phyloP scores from a whole-genome alignment of 2,329 filamentous ascomycete species.

The Neofusicoccum cordaticola region DNA sequence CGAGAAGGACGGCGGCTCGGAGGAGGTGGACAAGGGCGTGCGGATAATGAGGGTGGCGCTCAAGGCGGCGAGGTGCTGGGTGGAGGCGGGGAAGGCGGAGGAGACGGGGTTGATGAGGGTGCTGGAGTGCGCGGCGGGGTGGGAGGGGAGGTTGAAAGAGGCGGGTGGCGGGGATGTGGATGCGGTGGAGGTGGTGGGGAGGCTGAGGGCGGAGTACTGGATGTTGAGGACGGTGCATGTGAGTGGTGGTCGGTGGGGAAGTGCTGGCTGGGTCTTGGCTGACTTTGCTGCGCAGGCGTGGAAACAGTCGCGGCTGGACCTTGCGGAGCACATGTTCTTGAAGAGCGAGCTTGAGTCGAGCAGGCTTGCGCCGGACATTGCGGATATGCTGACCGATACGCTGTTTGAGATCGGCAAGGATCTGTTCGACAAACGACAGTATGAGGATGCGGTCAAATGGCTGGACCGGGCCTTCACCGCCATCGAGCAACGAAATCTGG shows the following conservation, averaged over 20 bases:
- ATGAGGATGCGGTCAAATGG: constrained; percentile 65
- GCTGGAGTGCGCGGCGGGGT: constrained; percentile 63
- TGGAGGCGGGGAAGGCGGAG: constrained; percentile 58
- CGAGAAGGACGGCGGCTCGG: not conserved
- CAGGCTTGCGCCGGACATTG: constrained; percentile 29
- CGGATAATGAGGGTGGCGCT: constrained; percentile 67
- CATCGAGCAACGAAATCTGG: constrained; percentile 55
- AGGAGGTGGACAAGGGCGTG: constrained; percentile 30
- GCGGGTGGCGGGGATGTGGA: constrained; percentile 20
- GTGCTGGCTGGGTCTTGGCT: not conserved
- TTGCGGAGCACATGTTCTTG: constrained; percentile 74
- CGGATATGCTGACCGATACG: constrained; percentile 64
- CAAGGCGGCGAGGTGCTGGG: constrained; percentile 61
- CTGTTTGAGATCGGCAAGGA: constrained; percentile 70
- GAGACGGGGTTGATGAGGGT: constrained; percentile 58
- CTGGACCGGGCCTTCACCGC: constrained; percentile 64
- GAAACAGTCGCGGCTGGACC: constrained; percentile 68
- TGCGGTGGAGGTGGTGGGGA: constrained; percentile 29
- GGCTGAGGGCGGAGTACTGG: constrained; percentile 61
- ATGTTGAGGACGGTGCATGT: constrained; percentile 67
- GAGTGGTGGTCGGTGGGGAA: constrained; percentile 26
- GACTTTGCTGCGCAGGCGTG: constrained; percentile 57
- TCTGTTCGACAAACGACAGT: constrained; percentile 53
- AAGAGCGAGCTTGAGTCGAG: constrained; percentile 55
- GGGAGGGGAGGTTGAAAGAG: constrained; percentile 30